Evolutionary conservation across 1,139 yeast genomes (phyloP).

Genomic region (Diutina pseudorugosa): DNA sequence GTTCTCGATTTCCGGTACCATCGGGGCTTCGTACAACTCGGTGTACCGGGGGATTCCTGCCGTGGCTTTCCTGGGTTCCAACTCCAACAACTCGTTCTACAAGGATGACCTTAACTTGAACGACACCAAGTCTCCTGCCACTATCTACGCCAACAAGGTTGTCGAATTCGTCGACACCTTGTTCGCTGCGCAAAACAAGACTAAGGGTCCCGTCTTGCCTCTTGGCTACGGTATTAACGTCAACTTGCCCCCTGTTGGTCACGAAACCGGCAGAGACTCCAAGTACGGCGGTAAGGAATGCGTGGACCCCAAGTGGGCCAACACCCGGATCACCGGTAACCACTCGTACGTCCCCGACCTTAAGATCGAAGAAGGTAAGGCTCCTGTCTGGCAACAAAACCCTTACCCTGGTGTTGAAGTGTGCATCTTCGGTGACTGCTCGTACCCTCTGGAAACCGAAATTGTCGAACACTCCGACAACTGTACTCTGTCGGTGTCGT

Average conservation of each 20-base stretch:
- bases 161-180: conserved; percentile 27
- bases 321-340: conserved; percentile 28
- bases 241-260: conserved; percentile 34
- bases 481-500: conserved; percentile 26
- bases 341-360: conserved; percentile 19
- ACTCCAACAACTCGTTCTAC: conserved; percentile 30
- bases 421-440: conserved; percentile 24
- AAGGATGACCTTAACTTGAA: conserved; percentile 13
- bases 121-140: conserved; percentile 16
- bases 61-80: conserved; percentile 34
- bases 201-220: conserved; percentile 21
- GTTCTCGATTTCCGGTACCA: conserved; percentile 32
- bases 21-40: conserved; percentile 32
- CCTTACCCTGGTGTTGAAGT: not conserved
- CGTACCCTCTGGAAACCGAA: conserved; percentile 24
- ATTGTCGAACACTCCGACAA: conserved; percentile 7
- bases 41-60: conserved; percentile 32
- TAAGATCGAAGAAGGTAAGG: not conserved
- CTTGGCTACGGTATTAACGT: conserved; percentile 34
- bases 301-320: conserved; percentile 24
- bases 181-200: conserved; percentile 19
- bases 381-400: not conserved
- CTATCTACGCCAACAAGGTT: conserved; percentile 28
- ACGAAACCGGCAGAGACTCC: conserved; percentile 8
- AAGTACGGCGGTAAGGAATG: conserved; percentile 12